Conservation (phyloP, 768 basidiomycete genomes). For the Epithele typhae region DNA sequence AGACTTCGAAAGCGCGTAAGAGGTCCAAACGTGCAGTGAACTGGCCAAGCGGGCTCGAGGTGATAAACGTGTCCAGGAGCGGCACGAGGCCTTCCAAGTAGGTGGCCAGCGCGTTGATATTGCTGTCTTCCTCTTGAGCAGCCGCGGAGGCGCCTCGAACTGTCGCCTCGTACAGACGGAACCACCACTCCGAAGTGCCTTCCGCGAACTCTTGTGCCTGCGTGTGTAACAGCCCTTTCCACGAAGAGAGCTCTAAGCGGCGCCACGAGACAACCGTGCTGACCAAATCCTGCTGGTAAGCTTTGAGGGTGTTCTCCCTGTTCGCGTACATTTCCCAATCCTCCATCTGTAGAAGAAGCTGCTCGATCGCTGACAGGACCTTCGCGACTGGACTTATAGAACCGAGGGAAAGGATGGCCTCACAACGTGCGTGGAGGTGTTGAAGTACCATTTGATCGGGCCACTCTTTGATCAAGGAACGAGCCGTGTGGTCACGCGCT, state of each 20-base stretch:
- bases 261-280: conserved; percentile 85
- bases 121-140: conserved; percentile 31
- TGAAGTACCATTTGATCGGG: conserved; percentile 98
- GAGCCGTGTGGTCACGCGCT: conserved; percentile 49
- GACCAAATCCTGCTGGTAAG: conserved; percentile 61
- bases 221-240: conserved; percentile 74
- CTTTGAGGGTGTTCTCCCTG: conserved; percentile 74
- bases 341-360: conserved; percentile 78
- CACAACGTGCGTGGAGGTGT: conserved; percentile 70
- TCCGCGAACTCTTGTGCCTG: conserved; percentile 48
- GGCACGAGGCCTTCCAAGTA: conserved; percentile 69
- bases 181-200: conserved; percentile 76
- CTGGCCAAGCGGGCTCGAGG: conserved; percentile 77
- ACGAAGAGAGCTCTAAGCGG: conserved; percentile 81
- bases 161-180: conserved; percentile 78
- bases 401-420: conserved; percentile 54
- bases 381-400: conserved; percentile 75
- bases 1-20: conserved; percentile 61
- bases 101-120: conserved; percentile 30
- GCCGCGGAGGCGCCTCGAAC: conserved; percentile 59
- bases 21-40: conserved; percentile 65
- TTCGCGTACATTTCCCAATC: conserved; percentile 99
- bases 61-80: conserved; percentile 78
- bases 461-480: conserved; percentile 68
- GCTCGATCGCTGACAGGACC: conserved; percentile 78